phyloP scores from a whole-genome alignment of 2,329 filamentous ascomycete species.

The Davidsoniella virescens region DNA sequence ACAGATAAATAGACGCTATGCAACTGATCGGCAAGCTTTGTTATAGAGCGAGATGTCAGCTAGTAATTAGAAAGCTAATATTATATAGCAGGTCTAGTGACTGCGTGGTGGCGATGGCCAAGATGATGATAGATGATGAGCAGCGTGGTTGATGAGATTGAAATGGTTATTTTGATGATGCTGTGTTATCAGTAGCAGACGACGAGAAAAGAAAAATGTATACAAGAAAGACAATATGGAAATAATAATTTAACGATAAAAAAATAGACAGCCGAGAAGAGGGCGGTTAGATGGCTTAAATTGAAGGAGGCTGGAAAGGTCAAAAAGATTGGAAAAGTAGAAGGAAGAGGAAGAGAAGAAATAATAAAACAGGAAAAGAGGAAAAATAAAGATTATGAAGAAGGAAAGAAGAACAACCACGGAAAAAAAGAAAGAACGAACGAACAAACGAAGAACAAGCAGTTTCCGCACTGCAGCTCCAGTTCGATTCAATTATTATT shows the following conservation, averaged over 20 bases:
- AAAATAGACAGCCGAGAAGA: not conserved
- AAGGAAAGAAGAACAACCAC: not conserved
- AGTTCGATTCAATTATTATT: too few relatives aligned
- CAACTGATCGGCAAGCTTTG: too few relatives aligned
- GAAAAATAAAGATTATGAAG: conserved; percentile 3
- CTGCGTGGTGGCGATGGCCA: not conserved
- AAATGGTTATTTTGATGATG: not conserved
- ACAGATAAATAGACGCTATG: not conserved
- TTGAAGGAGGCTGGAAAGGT: conserved; percentile 11
- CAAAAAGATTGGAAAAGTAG: conserved; percentile 3
- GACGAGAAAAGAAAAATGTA: not conserved
- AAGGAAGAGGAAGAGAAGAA: conserved; percentile 4
- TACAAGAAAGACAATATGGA: conserved; percentile 1
- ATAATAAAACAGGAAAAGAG: not conserved
- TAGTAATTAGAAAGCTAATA: not conserved
- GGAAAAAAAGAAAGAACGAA: not conserved
- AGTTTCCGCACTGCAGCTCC: too few relatives aligned
- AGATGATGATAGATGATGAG: not conserved
- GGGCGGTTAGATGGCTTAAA: not conserved
- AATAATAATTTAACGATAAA: not conserved
- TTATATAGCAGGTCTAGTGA: not conserved
- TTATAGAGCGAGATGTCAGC: too few relatives aligned
- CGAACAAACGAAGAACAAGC: not conserved
- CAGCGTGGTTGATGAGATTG: not conserved
- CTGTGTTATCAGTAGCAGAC: not conserved